Base-by-base conservation (phyloP, 225 moss, liverwort and hornwort genomes). In the Pseudoscleropodium purum region DNA sequence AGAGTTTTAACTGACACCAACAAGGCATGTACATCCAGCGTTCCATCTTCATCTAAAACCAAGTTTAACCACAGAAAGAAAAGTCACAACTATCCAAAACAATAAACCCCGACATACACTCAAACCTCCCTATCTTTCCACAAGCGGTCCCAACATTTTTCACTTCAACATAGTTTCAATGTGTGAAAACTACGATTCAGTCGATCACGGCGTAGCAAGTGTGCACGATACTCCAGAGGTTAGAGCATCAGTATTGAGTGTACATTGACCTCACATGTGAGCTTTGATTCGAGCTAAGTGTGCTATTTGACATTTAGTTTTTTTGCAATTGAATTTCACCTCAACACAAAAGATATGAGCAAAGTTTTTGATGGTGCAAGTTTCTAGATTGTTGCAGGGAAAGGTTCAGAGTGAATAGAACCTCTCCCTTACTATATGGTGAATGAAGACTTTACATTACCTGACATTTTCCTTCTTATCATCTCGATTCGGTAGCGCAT, bases 401-500 rank as follows among this genome's bases (percentile, higher is more conserved):
- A 31, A 47, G 34, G 10, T 34, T 47, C 47, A 82, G 47, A 82
- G 15, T 24, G 19, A 41, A 81, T 43, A 21, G 31, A 31, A 33
- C 45, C 82, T 45, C 31, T 15, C 31, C 61, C 62, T 62, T 63
- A 20, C 62, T 43, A 9, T 23, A 31, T 30, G 21, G 43, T 41
- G 81, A 43, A 81, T 45, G 45, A 43, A 82, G 34, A 63, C 15
- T 63, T 82, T 64, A 11, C 51, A 24, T 17, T 87, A 94, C 94
- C 92, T 93, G 79, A 94, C 86, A 91, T 59, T 92, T 51, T 87
- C 94, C 85, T 90, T 93, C 91, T 93, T 93, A 14, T 92, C 93
- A 51, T 93, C 94, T 86, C 92, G 89, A 70, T 88, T 88, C 34
- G 88, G 88, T 30, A 93, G 21, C 24, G 94, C 84, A 63, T 90